A percentile compares a stretch with the other conserved stretches of the same genome.
These are phyloP conservation scores for Heterobasidion occidentale DNA, from an alignment of 1,284 basidiomycete genomes.

Conservation along the genomic window DNA sequence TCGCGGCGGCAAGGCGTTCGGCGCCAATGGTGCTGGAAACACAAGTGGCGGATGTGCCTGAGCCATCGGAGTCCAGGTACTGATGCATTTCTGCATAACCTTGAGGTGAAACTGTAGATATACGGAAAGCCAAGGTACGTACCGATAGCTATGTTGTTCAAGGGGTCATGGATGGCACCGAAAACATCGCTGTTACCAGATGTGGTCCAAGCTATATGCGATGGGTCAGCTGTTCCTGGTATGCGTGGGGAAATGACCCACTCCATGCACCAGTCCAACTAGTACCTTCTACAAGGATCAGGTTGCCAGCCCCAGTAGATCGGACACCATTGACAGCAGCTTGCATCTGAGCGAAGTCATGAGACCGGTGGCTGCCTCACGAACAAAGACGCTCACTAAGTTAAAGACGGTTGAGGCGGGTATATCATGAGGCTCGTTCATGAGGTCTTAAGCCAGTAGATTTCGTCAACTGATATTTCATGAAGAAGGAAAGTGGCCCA, in stretches of 20 bases:
- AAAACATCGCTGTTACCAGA: constrained; percentile 49
- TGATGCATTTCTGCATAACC: constrained; percentile 51
- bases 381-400: constrained; percentile 25
- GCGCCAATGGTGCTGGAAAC: constrained; percentile 53
- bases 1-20: constrained; percentile 47
- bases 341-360: constrained; percentile 37
- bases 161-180: constrained; percentile 44
- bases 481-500: not conserved
- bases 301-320: constrained; percentile 44
- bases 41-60: constrained; percentile 46
- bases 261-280: constrained; percentile 29
- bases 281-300: constrained; percentile 39
- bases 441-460: constrained; percentile 25
- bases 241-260: constrained; percentile 9
- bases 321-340: constrained; percentile 56
- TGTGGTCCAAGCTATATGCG: constrained; percentile 37
- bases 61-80: constrained; percentile 61
- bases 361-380: not conserved
- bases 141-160: constrained; percentile 56
- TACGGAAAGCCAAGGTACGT: constrained; percentile 10
- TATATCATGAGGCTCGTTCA: constrained; percentile 57
- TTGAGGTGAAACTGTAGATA: not conserved
- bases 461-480: not conserved
- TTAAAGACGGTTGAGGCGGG: constrained; percentile 36
- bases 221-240: not conserved